Evolutionary conservation across 2,329 filamentous ascomycete genomes (phyloP).

Genomic region (Diaporthe helianthi): DNA sequence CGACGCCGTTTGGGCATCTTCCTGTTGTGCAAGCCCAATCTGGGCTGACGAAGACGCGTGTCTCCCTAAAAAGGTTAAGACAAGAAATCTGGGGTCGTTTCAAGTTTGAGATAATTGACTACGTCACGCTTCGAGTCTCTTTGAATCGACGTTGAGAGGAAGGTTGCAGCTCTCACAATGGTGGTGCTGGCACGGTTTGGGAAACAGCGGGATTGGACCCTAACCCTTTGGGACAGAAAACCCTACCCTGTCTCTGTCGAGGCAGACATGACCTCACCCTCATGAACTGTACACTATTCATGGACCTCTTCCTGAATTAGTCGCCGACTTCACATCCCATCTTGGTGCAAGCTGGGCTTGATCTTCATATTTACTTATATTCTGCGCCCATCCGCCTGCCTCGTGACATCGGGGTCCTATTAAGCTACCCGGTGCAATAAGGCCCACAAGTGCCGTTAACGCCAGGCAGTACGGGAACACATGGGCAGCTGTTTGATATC

Average conservation of each 20-base stretch:
- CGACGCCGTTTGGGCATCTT: conserved; percentile 18
- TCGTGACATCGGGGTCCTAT: not conserved
- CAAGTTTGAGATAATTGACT: not conserved
- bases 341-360: not conserved
- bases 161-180: not conserved
- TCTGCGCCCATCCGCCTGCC: too few species aligned
- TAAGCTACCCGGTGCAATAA: not conserved
- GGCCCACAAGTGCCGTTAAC: not conserved
- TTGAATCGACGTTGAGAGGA: not conserved
- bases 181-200: not conserved
- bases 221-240: not conserved
- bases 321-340: not conserved
- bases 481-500: not conserved
- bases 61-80: not conserved
- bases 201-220: not conserved
- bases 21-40: not conserved
- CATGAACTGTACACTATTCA: not conserved
- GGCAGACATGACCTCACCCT: conserved; percentile 1
- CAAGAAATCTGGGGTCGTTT: not conserved
- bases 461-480: not conserved
- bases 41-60: not conserved
- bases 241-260: conserved; percentile 1
- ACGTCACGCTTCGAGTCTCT: not conserved
- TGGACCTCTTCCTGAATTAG: not conserved
- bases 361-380: not conserved